Evolutionary conservation across 2,329 filamentous ascomycete species (phyloP).

Genomic region (Xylaria sp.): DNA sequence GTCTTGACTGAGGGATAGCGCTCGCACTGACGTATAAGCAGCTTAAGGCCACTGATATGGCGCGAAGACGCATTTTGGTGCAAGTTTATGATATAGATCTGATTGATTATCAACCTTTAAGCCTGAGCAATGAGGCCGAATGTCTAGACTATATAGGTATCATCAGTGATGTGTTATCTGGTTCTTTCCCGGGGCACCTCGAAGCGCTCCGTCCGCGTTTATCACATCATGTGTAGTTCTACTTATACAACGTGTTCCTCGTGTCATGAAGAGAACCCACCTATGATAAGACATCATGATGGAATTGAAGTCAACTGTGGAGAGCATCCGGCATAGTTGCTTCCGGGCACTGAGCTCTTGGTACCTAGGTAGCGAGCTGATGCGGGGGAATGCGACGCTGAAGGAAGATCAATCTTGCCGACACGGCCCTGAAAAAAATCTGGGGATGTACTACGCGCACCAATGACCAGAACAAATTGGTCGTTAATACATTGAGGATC

Average conservation of each 20-base stretch:
- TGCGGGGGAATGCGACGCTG: conserved; percentile 13
- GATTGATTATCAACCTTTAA: not conserved
- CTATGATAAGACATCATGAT: conserved; percentile 4
- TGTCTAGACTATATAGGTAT: not conserved
- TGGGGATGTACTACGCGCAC: conserved; percentile 27
- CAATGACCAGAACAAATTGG: conserved; percentile 6
- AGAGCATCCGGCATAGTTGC: conserved; percentile 18
- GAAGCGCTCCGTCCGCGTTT: not conserved
- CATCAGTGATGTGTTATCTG: not conserved
- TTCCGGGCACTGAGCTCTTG: conserved; percentile 1
- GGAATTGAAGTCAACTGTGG: not conserved
- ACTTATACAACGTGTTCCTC: not conserved
- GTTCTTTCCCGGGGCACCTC: not conserved
- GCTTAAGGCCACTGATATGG: conserved; percentile 20
- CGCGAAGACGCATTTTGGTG: conserved; percentile 22
- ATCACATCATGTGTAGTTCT: not conserved
- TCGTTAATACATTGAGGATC: not conserved
- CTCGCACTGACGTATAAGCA: conserved; percentile 20
- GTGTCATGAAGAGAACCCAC: conserved; percentile 2
- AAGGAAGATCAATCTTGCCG: not conserved
- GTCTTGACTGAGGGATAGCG: conserved; percentile 28
- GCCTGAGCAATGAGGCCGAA: no score
- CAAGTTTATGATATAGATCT: not conserved
- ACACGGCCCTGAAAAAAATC: no score
- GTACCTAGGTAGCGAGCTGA: not conserved